A percentile compares a stretch with the other conserved stretches of the same genome.
Evolutionary conservation across 257 asterid genomes (phyloP).

Genomic region (Capsicum rhomboideum): DNA sequence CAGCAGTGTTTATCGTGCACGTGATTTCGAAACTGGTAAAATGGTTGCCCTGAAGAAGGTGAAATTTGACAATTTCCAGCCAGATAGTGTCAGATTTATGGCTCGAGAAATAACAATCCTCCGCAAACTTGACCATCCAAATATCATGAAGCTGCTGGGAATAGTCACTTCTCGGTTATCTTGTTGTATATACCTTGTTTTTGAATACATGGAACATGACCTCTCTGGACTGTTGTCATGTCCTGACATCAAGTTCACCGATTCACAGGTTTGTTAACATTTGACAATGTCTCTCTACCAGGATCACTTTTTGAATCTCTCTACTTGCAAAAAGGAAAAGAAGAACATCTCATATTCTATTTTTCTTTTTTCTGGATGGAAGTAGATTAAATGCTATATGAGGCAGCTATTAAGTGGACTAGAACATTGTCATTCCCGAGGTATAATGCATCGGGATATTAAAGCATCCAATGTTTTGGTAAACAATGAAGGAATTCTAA

Average conservation of each 20-base stretch:
- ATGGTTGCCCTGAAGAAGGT: constrained; percentile 91
- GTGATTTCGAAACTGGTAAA: constrained; percentile 57
- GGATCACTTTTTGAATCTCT: neutral
- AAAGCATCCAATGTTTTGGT: constrained; percentile 78
- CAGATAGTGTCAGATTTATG: constrained; percentile 89
- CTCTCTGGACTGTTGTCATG: constrained; percentile 79
- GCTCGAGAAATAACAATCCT: constrained; percentile 77
- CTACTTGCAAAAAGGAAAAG: neutral
- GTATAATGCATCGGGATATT: constrained; percentile 86
- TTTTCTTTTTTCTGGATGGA: constrained; percentile 7
- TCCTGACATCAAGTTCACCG: constrained; percentile 80
- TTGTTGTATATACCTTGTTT: constrained; percentile 70
- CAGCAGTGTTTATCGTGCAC: constrained; percentile 86
- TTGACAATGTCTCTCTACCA: neutral
- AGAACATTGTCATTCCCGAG: constrained; percentile 79
- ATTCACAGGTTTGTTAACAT: constrained; percentile 56
- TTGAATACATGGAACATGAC: constrained; percentile 98
- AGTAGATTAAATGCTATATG: constrained; percentile 88
- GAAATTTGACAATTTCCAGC: constrained; percentile 74
- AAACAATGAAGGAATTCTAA: constrained; percentile 72
- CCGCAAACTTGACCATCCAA: constrained; percentile 83
- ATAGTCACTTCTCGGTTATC: constrained; percentile 76
- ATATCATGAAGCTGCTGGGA: constrained; percentile 89
- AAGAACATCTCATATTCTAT: neutral
- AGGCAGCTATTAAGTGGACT: constrained; percentile 65